These are phyloP conservation scores for Aphanomyces euteiches DNA, from an alignment of 352 stramenopile genomes.

Conservation along the genomic window DNA sequence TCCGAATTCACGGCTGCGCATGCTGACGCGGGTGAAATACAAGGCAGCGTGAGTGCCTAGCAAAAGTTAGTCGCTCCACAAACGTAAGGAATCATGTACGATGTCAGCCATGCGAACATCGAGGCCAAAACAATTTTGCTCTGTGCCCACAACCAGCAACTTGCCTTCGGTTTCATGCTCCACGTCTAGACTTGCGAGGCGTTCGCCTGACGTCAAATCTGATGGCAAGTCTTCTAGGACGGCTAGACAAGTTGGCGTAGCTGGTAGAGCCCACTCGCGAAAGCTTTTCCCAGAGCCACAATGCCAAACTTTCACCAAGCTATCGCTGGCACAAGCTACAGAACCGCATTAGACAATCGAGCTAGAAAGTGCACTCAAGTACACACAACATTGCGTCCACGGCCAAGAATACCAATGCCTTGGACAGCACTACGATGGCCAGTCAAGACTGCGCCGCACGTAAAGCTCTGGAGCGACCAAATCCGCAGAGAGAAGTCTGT, in stretches of 20 bases:
- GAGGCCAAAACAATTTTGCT: slow-evolving; percentile 56
- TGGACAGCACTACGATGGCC: slow-evolving; percentile 55
- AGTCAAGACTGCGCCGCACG: slow-evolving; percentile 54
- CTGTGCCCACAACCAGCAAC: slow-evolving; percentile 57
- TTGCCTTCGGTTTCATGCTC: slow-evolving; percentile 48
- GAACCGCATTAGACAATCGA: background rate
- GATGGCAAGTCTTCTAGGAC: background rate
- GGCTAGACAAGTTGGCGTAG: slow-evolving; percentile 48
- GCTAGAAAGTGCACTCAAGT: slow-evolving; percentile 28
- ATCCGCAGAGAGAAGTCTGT: slow-evolving; percentile 71
- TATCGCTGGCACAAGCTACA: slow-evolving; percentile 57
- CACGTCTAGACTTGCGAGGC: slow-evolving; percentile 22
- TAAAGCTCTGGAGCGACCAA: slow-evolving; percentile 48
- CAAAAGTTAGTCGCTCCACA: background rate
- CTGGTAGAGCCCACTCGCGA: slow-evolving; percentile 58
- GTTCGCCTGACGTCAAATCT: slow-evolving; percentile 39
- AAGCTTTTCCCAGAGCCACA: slow-evolving; percentile 52
- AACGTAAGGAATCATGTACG: slow-evolving; percentile 32
- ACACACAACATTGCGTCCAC: slow-evolving; percentile 71
- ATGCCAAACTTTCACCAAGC: slow-evolving; percentile 63
- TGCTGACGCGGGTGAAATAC: slow-evolving; percentile 19
- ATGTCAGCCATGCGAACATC: slow-evolving; percentile 48
- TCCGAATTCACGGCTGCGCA: slow-evolving; percentile 19
- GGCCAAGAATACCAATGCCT: slow-evolving; percentile 58
- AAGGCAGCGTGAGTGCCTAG: slow-evolving; percentile 26